A percentile compares a stretch with the other conserved stretches of the same genome.
Evolutionary conservation across 805 yeast species (phyloP).

Genomic region (Metschnikowia picachoensis): DNA sequence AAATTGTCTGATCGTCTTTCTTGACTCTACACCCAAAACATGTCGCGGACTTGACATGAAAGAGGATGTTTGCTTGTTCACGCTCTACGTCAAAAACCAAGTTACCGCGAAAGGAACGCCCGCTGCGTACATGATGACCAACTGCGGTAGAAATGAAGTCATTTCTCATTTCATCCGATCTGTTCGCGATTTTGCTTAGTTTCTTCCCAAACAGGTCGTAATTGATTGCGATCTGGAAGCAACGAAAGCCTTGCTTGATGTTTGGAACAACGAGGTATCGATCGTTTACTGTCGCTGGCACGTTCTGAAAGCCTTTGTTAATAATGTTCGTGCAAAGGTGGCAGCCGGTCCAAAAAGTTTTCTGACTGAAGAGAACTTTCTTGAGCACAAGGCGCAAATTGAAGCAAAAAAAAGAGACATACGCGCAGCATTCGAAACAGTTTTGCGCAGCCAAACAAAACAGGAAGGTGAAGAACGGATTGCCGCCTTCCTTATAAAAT

Average conservation of each 20-base stretch:
- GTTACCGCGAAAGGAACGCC: neutral
- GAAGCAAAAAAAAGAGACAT: neutral
- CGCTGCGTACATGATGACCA: constrained; percentile 2
- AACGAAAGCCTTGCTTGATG: neutral
- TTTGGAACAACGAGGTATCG: neutral
- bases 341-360: neutral
- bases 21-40: neutral
- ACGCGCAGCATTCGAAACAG: neutral
- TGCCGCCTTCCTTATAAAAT: neutral
- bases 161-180: neutral
- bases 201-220: neutral
- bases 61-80: neutral
- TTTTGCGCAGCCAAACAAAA: neutral
- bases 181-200: neutral
- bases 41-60: neutral
- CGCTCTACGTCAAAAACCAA: neutral
- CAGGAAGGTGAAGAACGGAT: neutral
- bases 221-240: neutral
- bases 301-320: neutral
- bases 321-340: neutral
- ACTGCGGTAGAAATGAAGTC: neutral
- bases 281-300: neutral
- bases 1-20: neutral
- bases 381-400: neutral
- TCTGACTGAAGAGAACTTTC: no score